Evolutionary conservation across 2,329 filamentous ascomycete species (phyloP), one percentile per base, ranked within the genome.

Genomic region (Claviceps sp.): DNA sequence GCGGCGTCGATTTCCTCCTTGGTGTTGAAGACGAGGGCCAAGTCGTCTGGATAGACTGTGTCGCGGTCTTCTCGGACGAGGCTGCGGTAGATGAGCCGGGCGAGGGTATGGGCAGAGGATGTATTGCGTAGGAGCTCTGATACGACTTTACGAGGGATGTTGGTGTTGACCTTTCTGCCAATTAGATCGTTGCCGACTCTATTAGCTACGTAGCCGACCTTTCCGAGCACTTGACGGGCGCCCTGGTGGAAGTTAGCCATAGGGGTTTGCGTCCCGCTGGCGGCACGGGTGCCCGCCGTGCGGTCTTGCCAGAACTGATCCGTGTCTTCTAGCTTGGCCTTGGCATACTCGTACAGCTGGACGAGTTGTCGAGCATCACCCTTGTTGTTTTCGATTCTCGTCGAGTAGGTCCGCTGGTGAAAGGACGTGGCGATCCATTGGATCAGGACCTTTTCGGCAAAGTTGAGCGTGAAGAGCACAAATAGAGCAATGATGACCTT

Each of bases 341-440:
- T 90, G 13, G 83, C 86, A 61, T 93, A 83, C 40, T 88, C 82
- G 56, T 75, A 80, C 0, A 80, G 68, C 44, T 70, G 65, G 29
- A 79, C 72, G 11, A 80, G 66, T 51, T 73, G 75, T 11, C 68
- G 80, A 53, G 95, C 89, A 62, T 94, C 86, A 56, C 90, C 88
- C 64, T 95, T 95, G 73, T 95, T 95, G 66, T 91, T 77, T 55
- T 93, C 88, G 60, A 96, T 96, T 16, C 91, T 77, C 59, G 91
- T 88, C 23, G 87, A 83, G 61, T 97, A 97, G 0, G 91, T 96
- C 45, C 91, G 80, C 53, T 87, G 74, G 65, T 97, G 91, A 68
- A 97, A 97, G 55, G 85, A 89, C 53, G 90, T 90, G 36, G 91
- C 90, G 58, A 97, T 95, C 69, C 95, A 83, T 63, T 96, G 90